Percentiles rank a stretch among this genome's conserved stretches.
Conservation (phyloP, 805 yeast genomes). For the Pichia pseudocactophila region DNA sequence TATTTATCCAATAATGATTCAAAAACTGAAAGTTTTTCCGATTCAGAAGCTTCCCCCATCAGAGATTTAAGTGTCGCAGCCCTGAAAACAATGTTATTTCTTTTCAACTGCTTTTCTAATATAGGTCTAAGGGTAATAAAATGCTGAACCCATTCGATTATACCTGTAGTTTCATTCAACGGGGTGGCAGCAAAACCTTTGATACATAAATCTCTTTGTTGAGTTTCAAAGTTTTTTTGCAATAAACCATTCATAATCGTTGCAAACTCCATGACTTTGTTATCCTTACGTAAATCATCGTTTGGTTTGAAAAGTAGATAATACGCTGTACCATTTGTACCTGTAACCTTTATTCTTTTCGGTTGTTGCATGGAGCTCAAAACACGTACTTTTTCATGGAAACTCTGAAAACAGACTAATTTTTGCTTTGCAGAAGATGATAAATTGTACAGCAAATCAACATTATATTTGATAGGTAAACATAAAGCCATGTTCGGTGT, state of each 20-base stretch:
- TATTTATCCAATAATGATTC: constrained; percentile 27
- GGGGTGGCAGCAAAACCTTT: constrained; percentile 86
- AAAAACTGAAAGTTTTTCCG: constrained; percentile 29
- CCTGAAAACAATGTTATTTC: constrained; percentile 22
- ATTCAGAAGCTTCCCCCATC: constrained; percentile 14
- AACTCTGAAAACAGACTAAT: constrained; percentile 38
- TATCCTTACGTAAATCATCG: constrained; percentile 93
- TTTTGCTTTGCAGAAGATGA: constrained; percentile 10
- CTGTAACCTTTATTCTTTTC: constrained; percentile 61
- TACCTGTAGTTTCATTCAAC: constrained; percentile 75
- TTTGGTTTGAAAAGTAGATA: constrained; percentile 72
- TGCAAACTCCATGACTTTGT: constrained; percentile 87
- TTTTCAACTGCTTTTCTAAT: constrained; percentile 24
- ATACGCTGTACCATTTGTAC: constrained; percentile 70
- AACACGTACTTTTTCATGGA: constrained; percentile 61
- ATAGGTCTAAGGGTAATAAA: constrained; percentile 65
- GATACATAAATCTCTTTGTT: constrained; percentile 61
- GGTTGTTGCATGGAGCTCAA: constrained; percentile 85
- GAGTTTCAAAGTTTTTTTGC: constrained; percentile 57
- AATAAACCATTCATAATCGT: constrained; percentile 74
- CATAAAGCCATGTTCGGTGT: constrained; percentile 38
- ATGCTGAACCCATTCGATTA: constrained; percentile 82
- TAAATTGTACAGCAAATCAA: constrained; percentile 53
- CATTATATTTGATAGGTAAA: constrained; percentile 64
- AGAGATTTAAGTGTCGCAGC: constrained; percentile 20